Evolutionary conservation across 768 basidiomycete species (phyloP).

Genomic region (Hericium coralloides): DNA sequence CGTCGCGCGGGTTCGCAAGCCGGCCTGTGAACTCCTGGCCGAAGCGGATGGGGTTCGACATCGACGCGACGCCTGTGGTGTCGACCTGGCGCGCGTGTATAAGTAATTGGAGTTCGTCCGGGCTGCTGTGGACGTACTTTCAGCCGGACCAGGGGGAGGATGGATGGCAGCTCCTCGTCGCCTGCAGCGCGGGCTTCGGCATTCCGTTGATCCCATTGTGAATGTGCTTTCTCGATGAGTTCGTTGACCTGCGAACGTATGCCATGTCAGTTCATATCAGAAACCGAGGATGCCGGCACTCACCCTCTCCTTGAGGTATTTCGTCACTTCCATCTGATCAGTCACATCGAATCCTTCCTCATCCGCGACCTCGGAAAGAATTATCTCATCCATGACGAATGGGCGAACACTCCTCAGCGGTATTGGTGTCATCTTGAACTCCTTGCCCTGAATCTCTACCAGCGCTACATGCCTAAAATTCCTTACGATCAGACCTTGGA

Average conservation of each 20-base stretch:
- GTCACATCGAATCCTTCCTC: conserved; percentile 67
- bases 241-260: conserved; percentile 51
- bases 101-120: neutral
- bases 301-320: conserved; percentile 70
- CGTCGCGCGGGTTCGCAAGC: conserved; percentile 91
- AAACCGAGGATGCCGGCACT: conserved; percentile 2
- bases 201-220: conserved; percentile 71
- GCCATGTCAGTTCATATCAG: neutral
- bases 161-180: conserved; percentile 50
- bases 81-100: conserved; percentile 50
- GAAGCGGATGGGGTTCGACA: conserved; percentile 94
- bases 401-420: conserved; percentile 89
- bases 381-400: conserved; percentile 81
- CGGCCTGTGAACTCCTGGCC: conserved; percentile 90
- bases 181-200: conserved; percentile 49
- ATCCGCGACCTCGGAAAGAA: conserved; percentile 69
- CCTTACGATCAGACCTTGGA: neutral
- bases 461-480: conserved; percentile 78
- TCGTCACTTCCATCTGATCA: conserved; percentile 77
- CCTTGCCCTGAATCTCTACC: conserved; percentile 78
- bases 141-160: conserved; percentile 83
- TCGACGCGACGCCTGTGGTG: conserved; percentile 82
- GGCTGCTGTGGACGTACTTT: conserved; percentile 38
- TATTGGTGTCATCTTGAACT: conserved; percentile 80
- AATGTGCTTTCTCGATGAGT: conserved; percentile 71